Percentiles rank a stretch among this genome's conserved stretches.
Evolutionary conservation across 1,139 yeast genomes (phyloP).

Genomic region (Debaryomyces nepalensis): DNA sequence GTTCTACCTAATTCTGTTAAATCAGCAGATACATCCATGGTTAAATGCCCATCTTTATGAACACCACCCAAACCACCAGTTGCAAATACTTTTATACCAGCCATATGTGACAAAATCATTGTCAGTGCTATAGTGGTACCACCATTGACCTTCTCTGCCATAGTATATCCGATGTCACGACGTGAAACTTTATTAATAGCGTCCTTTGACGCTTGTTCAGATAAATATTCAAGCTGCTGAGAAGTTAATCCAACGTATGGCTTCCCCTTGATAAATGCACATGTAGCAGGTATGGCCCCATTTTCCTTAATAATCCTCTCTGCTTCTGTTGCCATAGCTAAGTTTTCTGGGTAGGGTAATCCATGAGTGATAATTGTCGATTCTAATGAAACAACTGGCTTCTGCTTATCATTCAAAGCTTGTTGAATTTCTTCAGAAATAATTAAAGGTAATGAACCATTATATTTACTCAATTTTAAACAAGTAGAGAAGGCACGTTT

Average conservation of each 20-base stretch:
- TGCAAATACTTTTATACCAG: slow-evolving; percentile 85
- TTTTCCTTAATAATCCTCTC: slow-evolving; percentile 61
- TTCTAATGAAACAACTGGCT: slow-evolving; percentile 80
- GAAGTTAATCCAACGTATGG: slow-evolving; percentile 69
- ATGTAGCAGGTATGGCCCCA: slow-evolving; percentile 86
- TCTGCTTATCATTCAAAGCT: slow-evolving; percentile 53
- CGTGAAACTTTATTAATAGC: slow-evolving; percentile 69
- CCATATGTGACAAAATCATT: slow-evolving; percentile 75
- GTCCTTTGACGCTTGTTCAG: slow-evolving; percentile 38
- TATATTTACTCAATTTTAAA: not conserved
- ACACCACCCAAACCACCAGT: slow-evolving; percentile 97
- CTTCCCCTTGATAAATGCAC: slow-evolving; percentile 73
- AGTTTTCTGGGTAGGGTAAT: slow-evolving; percentile 77
- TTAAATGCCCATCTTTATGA: slow-evolving; percentile 73
- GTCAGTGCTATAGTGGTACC: slow-evolving; percentile 93
- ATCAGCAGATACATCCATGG: slow-evolving; percentile 88
- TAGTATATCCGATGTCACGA: slow-evolving; percentile 76
- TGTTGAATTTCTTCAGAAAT: slow-evolving; percentile 63
- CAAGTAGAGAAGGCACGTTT: not conserved
- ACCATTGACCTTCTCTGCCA: slow-evolving; percentile 68
- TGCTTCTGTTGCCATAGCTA: slow-evolving; percentile 71
- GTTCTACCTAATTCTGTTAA: slow-evolving; percentile 82
- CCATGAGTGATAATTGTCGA: slow-evolving; percentile 93
- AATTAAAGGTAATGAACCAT: slow-evolving; percentile 23
- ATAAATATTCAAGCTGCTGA: slow-evolving; percentile 54